These are phyloP conservation scores for Nicotiana tabacum DNA, from an alignment of 257 asterid genomes.

Conservation along the genomic window DNA sequence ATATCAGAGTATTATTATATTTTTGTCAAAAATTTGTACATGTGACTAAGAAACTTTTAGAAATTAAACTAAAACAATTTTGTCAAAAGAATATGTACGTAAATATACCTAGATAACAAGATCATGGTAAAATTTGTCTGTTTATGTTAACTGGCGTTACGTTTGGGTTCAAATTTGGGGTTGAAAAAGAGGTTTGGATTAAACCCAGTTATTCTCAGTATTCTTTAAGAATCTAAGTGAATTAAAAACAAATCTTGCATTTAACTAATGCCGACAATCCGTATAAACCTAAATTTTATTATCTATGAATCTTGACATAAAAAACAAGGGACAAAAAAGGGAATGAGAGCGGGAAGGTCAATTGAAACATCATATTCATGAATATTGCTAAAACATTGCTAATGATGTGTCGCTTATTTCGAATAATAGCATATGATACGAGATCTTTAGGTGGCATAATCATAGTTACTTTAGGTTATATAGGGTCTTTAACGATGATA, in stretches of 20 bases:
- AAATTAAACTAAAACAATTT: no score
- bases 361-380: neutral
- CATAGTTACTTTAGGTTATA: neutral
- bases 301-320: neutral
- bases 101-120: neutral
- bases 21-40: no score
- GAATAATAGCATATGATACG: neutral
- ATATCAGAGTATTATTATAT: no score
- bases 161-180: neutral
- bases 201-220: neutral
- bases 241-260: neutral
- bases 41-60: no score
- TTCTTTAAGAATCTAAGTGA: neutral
- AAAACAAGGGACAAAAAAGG: neutral
- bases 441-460: neutral
- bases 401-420: neutral
- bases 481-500: neutral
- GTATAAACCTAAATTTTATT: neutral
- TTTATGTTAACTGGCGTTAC: neutral
- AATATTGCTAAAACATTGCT: neutral
- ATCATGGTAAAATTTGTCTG: neutral
- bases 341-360: neutral
- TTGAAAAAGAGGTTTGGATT: neutral
- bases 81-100: no score
- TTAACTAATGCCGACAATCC: neutral